A percentile compares a stretch with the other conserved stretches of the same genome.
phyloP scores from a whole-genome alignment of 768 basidiomycete genomes.

The Russula olivacea region DNA sequence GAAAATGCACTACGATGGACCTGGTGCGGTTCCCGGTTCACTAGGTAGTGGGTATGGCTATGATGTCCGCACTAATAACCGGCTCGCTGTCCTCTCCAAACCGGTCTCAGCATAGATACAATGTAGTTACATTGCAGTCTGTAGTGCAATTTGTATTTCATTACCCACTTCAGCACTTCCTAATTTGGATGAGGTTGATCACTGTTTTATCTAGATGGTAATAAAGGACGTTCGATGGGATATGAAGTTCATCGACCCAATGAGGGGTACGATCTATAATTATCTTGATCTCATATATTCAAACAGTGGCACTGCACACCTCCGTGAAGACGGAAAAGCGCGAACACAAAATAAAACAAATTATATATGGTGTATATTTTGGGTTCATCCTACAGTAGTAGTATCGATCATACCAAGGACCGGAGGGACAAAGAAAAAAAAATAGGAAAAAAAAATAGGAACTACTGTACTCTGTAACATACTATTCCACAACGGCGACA shows the following conservation, averaged over 20 bases:
- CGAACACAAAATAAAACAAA: conserved; percentile 25
- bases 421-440: not conserved
- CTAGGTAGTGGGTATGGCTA: conserved; percentile 74
- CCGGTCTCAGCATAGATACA: conserved; percentile 21
- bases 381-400: not conserved
- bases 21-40: conserved; percentile 59
- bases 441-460: not conserved
- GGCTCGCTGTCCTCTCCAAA: conserved; percentile 48
- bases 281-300: no score
- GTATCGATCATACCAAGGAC: not conserved
- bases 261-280: no score
- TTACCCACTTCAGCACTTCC: conserved; percentile 4
- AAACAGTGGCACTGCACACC: no score
- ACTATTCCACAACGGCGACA: not conserved
- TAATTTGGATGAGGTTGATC: conserved; percentile 6
- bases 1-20: conserved; percentile 86
- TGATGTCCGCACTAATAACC: conserved; percentile 58
- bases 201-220: no score
- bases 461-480: not conserved
- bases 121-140: no score
- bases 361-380: not conserved
- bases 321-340: not conserved
- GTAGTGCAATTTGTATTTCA: conserved; percentile 14
- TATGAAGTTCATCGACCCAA: no score
- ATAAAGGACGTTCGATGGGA: no score